Evolutionary conservation across 2,329 filamentous ascomycete species (phyloP), one percentile per base, ranked within the genome.

Genomic region (Sclerotiophoma versabilis): DNA sequence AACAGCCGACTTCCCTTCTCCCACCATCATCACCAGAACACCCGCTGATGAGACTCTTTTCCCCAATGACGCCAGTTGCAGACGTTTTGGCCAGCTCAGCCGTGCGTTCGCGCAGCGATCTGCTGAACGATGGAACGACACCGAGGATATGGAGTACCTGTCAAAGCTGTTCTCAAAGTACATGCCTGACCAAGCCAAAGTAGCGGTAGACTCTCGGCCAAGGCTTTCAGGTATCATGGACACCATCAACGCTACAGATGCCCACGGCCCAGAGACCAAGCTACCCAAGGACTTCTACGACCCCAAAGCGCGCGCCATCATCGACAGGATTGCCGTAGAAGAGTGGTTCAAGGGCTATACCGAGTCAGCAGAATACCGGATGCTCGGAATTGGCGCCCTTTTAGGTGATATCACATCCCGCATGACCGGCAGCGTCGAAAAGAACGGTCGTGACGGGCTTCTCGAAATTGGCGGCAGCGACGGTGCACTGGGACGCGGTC

Each of bases 261-360:
- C 93, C 2, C 95, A 98, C 72, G 91, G 91, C 0, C 85, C 89
- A 0, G 83, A 84, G 10, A 97, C 93, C 0, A 86, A 83, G 38
- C 82, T 98, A 2, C 95, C 95, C 0, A 80, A 82, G 9, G 90
- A 92, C 59, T 98, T 99, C 75, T 98, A 98, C 75, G 92, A 97
- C 69, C 72, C 82, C 15, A 88, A 87, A 68, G 86, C 83, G 4
- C 82, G 86, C 43, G 80, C 81, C 3, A 89, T 92, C 57, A 85
- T 95, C 52, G 86, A 90, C 52, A 80, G 81, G 29, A 86, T 97
- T 54, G 86, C 84, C 23, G 87, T 93, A 0, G 93, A 99, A 67
- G 95, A 98, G 77, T 98, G 95, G 95, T 98, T 89, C 73, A 80
- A 84, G 17, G 93, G 95, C 2, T 98, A 96, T 73, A 83, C 83